Evolutionary conservation across 2,329 filamentous ascomycete species (phyloP), one percentile per base, ranked within the genome.

Genomic region (Achaetomium macrosporum): DNA sequence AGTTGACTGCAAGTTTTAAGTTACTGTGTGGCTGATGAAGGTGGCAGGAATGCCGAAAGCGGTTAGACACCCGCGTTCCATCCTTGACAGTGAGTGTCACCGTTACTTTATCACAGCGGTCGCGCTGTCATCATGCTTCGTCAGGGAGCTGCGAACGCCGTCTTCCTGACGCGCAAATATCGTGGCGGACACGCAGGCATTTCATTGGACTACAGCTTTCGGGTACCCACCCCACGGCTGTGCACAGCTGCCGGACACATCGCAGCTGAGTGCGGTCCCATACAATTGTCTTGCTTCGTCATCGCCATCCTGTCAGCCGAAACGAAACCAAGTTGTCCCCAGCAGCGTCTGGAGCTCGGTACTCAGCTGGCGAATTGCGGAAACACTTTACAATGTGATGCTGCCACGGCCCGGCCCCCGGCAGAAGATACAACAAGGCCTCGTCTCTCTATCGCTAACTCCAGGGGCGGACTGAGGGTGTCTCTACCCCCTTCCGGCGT

Each of bases 401-500:
- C 54, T 49, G 51, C 49, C 48, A 48, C 54, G 35, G 37, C 42
- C 36, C 33, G 44, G 58, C 50, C 55, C 47, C 50, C 50, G 52
- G 39, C 55, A 59, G 46, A 50, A 61, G 20, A 42, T 30, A 56
- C 51, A 55, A 51, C 35, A 50, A 36, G 35, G 50, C 53, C 46
- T 51, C 30, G 47, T 47, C 50, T 50, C 51, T 48, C 42, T 40
- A 47, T 48, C 39, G 33, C n/a, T 20, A 57, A 43, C 42, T 51
- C 39, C 43, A 16, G 42, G 42, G 47, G 47, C 48, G 40, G 51
- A 53, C 42, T 59, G 59, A 60, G 55, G 64, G 60, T 59, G 57
- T 55, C 59, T 45, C 56, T 50, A 47, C 56, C 56, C 57, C 59
- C 58, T 62, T 62, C 57, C 57, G 67, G 73, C 74, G 76, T 79